Base-by-base conservation (phyloP, 1,284 basidiomycete species). In the Spongiforma sp. region DNA sequence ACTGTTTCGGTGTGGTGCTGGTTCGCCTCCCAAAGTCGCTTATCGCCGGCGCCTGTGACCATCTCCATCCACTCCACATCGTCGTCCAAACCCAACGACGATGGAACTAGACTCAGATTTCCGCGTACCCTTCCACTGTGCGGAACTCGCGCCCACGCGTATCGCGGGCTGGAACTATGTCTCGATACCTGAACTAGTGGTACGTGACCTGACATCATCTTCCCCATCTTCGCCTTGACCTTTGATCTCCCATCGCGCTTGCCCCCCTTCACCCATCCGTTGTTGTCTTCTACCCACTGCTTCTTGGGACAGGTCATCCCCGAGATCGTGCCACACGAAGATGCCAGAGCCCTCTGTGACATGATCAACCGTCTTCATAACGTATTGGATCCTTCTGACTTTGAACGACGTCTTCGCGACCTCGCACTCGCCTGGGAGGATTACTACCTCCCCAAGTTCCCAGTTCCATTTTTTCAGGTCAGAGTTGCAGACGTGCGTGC, bases 401-500 rank as follows among this genome's bases (percentile, higher is more conserved):
- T 71, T 24, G 69, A 68, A 15, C 74, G 73, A 30, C 59, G 43
- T 55, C 55, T 78, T 30, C 73, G 74, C 41, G 55, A 70, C 21
- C 65, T 77, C 12, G 74, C 75, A 0, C 69, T 78, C 19, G 62
- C 67, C 10, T 75, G 74, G 74, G 74, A 75, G 34, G 74, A 75
- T 54, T 72, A 77, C 57, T 75, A 67, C 43, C 75, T 75, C 19
- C 74, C 75, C 24, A 75, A 71, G 37, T 75, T 63, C 36, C 74
- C 75, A 4, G 33, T 77, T n/a, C 76, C 74, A 1, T 75, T 75
- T 37, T 75, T 75, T 6, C 72, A 75, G 37, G 76, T 75, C 54
- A 68, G 74, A 28, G 74, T 75, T 9, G 76, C 74, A 12, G 74
- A 78, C 46, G 75, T 75, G 30, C 71, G 74, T 26, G 74, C 76